Evolutionary conservation across 306 rosid species (phyloP), one percentile per base, ranked within the genome.

Genomic region (Glycine tomentella): DNA sequence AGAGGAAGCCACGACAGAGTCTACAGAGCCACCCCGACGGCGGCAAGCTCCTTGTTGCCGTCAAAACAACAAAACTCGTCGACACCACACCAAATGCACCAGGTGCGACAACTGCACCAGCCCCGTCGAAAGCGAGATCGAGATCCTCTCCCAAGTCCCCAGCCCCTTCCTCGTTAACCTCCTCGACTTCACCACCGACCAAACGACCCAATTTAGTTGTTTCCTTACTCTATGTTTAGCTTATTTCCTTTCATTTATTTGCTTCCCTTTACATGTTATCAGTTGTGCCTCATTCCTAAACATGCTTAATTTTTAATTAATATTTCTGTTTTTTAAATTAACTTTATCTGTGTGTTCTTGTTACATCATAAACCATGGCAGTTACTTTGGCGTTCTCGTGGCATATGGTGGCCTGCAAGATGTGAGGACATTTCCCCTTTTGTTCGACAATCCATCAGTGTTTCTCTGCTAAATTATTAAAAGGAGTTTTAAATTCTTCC

Each of bases 381-480:
- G 98, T 80, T 94, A 92, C 81, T 94, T 83, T 82, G 98, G 98
- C 3, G 92, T 92, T 79, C 86, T 94, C 81, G 87, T 92, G 91
- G 96, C 94, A 76, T 92, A 88, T 77, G 95, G 95, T 49, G 94
- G 97, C 72, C 88, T 92, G 75, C 87, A 88, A 84, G 96, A 94
- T 80, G 98, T 92, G 88, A 90, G 97, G 49, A 82, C 74, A 75
- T 84, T 76, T 83, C 59, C 66, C 65, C 78, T 67, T 88, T 82
- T 62, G 45, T 81, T 84, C 65, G 16, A 50, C 71, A 51, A 71
- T 3, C 58, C 42, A 38, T 65, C 59, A 56, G 5, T 51, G 55
- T 77, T 84, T 73, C 53, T 11, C 40, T 79, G 56, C 45, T 74
- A 72, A 52, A 51, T 59, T 31, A 80, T 49, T 11, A 17, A 52